Evolutionary conservation across 1,284 basidiomycete species (phyloP).

Genomic region (Apiotrichum gracile): DNA sequence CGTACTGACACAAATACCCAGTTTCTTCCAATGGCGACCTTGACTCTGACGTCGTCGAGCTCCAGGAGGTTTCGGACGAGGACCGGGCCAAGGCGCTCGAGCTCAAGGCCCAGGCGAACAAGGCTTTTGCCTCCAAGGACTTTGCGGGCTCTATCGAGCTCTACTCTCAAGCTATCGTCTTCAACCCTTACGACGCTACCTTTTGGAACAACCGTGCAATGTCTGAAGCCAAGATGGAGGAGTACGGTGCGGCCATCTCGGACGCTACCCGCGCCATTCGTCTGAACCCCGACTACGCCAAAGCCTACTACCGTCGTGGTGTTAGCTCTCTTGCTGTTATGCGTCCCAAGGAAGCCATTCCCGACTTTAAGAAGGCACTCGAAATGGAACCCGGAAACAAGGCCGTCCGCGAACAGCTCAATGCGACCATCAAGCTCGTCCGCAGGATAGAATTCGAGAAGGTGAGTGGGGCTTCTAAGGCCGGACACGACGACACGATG

Average conservation of each 20-base stretch:
- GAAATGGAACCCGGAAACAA: slow-evolving; percentile 83
- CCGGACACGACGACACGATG: no score
- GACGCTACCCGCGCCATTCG: slow-evolving; percentile 68
- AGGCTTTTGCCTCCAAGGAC: slow-evolving; percentile 64
- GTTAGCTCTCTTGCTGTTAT: slow-evolving; percentile 86
- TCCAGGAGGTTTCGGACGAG: slow-evolving; percentile 56
- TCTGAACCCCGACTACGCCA: slow-evolving; percentile 83
- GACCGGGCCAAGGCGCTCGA: slow-evolving; percentile 62
- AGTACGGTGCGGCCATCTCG: slow-evolving; percentile 47
- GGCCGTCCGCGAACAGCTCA: slow-evolving; percentile 70
- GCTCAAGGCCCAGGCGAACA: slow-evolving; percentile 78
- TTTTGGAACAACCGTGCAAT: slow-evolving; percentile 50
- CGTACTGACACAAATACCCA: slow-evolving; percentile 12
- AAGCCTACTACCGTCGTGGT: slow-evolving; percentile 68
- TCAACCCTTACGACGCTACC: slow-evolving; percentile 57
- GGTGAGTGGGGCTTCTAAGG: slow-evolving; percentile 49
- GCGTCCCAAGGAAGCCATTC: slow-evolving; percentile 72
- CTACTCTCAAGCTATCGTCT: slow-evolving; percentile 70
- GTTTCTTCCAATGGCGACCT: slow-evolving; percentile 43
- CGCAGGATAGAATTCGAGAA: slow-evolving; percentile 79
- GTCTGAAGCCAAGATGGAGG: slow-evolving; percentile 51
- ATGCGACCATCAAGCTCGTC: slow-evolving; percentile 79
- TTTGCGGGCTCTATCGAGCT: slow-evolving; percentile 62
- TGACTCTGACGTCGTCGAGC: slow-evolving; percentile 39
- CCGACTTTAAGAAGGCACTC: slow-evolving; percentile 81